These are phyloP conservation scores for Saccharomyces hybrid DNA, from an alignment of 1,139 yeast genomes.

Conservation along the genomic window DNA sequence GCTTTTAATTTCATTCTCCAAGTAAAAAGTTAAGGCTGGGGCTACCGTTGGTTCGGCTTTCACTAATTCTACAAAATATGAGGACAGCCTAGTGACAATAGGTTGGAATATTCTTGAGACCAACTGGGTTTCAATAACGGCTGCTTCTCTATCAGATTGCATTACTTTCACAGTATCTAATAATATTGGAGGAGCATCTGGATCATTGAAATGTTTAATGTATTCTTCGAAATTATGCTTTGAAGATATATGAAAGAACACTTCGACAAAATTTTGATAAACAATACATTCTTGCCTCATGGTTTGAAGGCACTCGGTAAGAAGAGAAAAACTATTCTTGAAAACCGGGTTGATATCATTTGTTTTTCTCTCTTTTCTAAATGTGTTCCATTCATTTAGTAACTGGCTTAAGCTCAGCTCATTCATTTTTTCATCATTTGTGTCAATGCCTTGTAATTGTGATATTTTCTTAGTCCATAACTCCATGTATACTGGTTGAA, in stretches of 20 bases:
- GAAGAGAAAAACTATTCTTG: conserved; percentile 8
- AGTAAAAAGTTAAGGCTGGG: conserved; percentile 38
- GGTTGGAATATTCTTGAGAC: conserved; percentile 53
- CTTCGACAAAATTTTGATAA: conserved; percentile 59
- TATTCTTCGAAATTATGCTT: conserved; percentile 43
- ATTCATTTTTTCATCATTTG: background rate
- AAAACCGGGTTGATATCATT: conserved; percentile 11
- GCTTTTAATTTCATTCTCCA: conserved; percentile 34
- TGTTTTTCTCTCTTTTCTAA: conserved; percentile 13
- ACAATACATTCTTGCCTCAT: conserved; percentile 40
- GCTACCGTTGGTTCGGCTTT: conserved; percentile 36
- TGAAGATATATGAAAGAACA: conserved; percentile 58
- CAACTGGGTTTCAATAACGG: conserved; percentile 45
- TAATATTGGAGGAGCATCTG: conserved; percentile 30
- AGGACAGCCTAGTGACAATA: conserved; percentile 34
- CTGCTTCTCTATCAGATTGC: conserved; percentile 47
- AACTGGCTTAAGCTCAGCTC: conserved; percentile 1
- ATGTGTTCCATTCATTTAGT: conserved; percentile 20
- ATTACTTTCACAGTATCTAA: conserved; percentile 33
- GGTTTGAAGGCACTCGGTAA: conserved; percentile 29
- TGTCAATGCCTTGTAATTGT: conserved; percentile 6
- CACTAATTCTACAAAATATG: conserved; percentile 35
- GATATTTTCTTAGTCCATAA: conserved; percentile 17
- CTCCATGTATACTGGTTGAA: conserved; percentile 17
- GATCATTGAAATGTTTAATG: conserved; percentile 36